phyloP scores from a whole-genome alignment of 371 early-diverging fungal genomes.

The Smittium mucronatum region DNA sequence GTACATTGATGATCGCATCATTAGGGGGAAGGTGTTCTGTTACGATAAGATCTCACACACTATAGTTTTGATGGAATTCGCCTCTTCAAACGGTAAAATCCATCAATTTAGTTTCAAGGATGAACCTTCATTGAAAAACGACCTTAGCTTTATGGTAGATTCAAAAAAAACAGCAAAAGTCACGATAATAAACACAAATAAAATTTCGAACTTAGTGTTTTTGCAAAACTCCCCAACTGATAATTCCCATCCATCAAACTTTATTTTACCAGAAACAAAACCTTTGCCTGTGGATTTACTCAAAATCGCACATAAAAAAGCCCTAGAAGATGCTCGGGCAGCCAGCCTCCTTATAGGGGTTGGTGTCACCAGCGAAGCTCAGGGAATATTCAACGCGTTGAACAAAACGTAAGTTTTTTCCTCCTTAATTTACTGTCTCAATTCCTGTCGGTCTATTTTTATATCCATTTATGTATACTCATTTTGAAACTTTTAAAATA shows the following conservation, averaged over 20 bases:
- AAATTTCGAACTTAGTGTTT: slow-evolving; percentile 15
- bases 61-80: slow-evolving; percentile 17
- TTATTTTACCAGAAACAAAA: slow-evolving; percentile 18
- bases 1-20: slow-evolving; percentile 14
- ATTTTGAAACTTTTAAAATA: not conserved
- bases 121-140: slow-evolving; percentile 9
- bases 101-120: slow-evolving; percentile 11
- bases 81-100: slow-evolving; percentile 2
- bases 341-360: slow-evolving; percentile 61
- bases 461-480: slow-evolving; percentile 11
- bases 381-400: slow-evolving; percentile 68
- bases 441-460: not conserved
- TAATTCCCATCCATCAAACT: not conserved
- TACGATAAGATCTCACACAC: slow-evolving; percentile 31
- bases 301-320: slow-evolving; percentile 46
- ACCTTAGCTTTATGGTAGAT: slow-evolving; percentile 12
- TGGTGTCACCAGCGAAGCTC: slow-evolving; percentile 61
- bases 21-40: slow-evolving; percentile 23
- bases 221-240: not conserved
- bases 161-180: slow-evolving; percentile 1
- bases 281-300: slow-evolving; percentile 41
- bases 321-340: slow-evolving; percentile 39
- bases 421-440: not conserved
- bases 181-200: slow-evolving; percentile 15
- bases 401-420: slow-evolving; percentile 52